These are phyloP conservation scores for Psilocybe cyanescens DNA, from an alignment of 768 basidiomycete genomes.

Conservation along the genomic window DNA sequence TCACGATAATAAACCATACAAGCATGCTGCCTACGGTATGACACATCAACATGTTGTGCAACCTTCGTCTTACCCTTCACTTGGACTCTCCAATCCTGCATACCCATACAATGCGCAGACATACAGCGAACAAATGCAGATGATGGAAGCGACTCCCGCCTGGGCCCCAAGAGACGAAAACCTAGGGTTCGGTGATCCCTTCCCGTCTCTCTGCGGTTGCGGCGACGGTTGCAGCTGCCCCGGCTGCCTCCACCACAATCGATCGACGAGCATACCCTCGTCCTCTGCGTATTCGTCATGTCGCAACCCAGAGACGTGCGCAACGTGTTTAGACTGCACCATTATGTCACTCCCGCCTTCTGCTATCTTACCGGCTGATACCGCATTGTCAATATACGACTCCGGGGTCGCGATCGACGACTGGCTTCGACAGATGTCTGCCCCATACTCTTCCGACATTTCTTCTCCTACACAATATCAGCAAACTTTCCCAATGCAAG, in stretches of 20 bases:
- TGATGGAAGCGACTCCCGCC: constrained; percentile 28
- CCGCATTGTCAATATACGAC: constrained; percentile 44
- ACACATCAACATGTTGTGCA: constrained; percentile 27
- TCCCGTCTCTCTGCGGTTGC: constrained; percentile 62
- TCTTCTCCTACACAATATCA: constrained; percentile 5
- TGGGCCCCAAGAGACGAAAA: constrained; percentile 25
- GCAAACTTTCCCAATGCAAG: constrained; percentile 5
- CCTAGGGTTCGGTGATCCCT: constrained; percentile 23
- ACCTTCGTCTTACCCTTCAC: constrained; percentile 27
- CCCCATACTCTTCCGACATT: no score
- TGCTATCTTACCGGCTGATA: constrained; percentile 41
- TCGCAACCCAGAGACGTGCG: constrained; percentile 38
- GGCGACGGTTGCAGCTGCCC: constrained; percentile 67
- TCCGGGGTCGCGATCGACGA: constrained; percentile 55
- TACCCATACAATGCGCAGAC: constrained; percentile 21
- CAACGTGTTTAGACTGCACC: constrained; percentile 65
- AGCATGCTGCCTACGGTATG: constrained; percentile 57
- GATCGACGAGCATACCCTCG: constrained; percentile 26
- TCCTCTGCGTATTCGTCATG: constrained; percentile 42
- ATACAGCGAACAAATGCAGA: constrained; percentile 26
- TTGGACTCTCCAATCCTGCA: constrained; percentile 18
- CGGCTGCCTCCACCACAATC: constrained; percentile 63
- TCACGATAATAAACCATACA: constrained; percentile 67
- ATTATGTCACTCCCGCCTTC: constrained; percentile 53
- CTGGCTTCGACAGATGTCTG: constrained; percentile 60